Percentiles rank a stretch among this genome's conserved stretches.
phyloP scores from a whole-genome alignment of 106 monocot species.

The Ottelia alismoides region DNA sequence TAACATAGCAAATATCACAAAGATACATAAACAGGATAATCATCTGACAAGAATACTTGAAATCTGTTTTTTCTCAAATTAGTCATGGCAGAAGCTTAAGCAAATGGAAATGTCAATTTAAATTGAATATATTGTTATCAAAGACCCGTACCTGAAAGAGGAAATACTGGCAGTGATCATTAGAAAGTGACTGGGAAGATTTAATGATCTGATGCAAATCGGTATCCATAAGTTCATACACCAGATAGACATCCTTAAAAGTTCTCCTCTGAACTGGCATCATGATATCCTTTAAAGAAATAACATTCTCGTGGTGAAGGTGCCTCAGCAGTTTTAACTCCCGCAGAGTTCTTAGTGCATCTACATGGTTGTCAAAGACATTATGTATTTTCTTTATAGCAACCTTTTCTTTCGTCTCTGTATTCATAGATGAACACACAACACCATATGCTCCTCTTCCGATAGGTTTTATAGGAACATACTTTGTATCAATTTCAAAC shows the following conservation, averaged over 20 bases:
- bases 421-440: constrained; percentile 51
- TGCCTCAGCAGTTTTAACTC: constrained; percentile 51
- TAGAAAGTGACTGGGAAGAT: constrained; percentile 52
- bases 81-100: too few species aligned
- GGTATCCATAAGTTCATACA: too few species aligned
- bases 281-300: constrained; percentile 57
- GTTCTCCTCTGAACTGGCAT: constrained; percentile 22
- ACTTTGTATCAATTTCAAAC: constrained; percentile 58
- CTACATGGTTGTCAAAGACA: constrained; percentile 51
- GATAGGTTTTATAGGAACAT: constrained; percentile 55
- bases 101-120: too few species aligned
- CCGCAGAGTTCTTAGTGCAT: constrained; percentile 47
- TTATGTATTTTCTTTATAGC: constrained; percentile 61
- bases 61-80: too few species aligned
- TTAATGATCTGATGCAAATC: constrained; percentile 62
- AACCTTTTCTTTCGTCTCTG: constrained; percentile 50
- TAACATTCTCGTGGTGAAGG: constrained; percentile 46
- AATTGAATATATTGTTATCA: too few species aligned
- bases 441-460: constrained; percentile 62
- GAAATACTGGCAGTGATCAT: constrained; percentile 64
- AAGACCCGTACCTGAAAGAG: too few species aligned
- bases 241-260: constrained; percentile 59
- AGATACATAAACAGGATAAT: too few species aligned
- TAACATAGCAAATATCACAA: too few species aligned
- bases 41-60: too few species aligned